Conservation (phyloP, 1,284 basidiomycete species). For the Anthracocystis setariae region DNA sequence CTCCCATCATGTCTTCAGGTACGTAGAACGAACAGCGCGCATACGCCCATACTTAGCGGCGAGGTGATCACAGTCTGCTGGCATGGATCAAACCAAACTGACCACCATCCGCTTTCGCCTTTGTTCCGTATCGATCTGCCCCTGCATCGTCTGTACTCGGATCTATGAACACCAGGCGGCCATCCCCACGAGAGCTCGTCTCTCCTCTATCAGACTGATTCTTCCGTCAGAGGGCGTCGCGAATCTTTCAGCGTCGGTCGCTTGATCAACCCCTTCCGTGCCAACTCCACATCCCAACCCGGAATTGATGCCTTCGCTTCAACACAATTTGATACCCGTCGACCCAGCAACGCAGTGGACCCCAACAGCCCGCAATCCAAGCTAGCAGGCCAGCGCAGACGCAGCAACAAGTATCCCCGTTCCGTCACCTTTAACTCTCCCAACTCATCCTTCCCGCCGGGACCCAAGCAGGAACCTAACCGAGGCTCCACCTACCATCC, state of each 20-base stretch:
- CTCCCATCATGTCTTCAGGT: constrained; percentile 5
- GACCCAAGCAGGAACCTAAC: constrained; percentile 23
- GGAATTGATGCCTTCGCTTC: neutral
- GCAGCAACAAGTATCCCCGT: constrained; percentile 28
- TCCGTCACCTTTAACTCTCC: constrained; percentile 48
- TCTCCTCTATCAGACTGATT: constrained; percentile 11
- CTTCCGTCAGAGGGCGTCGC: constrained; percentile 9
- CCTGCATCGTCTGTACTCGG: neutral
- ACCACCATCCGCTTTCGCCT: neutral
- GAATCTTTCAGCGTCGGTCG: constrained; percentile 35
- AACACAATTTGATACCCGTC: constrained; percentile 31
- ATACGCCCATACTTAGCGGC: no score
- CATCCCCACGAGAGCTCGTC: constrained; percentile 20
- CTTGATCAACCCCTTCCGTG: constrained; percentile 37
- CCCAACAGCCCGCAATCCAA: constrained; percentile 18
- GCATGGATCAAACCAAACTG: neutral
- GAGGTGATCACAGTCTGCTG: no score
- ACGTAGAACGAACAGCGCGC: no score
- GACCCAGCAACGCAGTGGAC: constrained; percentile 39
- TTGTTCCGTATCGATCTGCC: no score
- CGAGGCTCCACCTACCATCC: constrained; percentile 36
- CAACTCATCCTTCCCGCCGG: constrained; percentile 46
- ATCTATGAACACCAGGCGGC: constrained; percentile 1
- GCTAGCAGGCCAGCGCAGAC: constrained; percentile 17
- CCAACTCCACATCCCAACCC: constrained; percentile 1